Conservation (phyloP, 2,329 filamentous ascomycete genomes). For the Xylaria sp. region DNA sequence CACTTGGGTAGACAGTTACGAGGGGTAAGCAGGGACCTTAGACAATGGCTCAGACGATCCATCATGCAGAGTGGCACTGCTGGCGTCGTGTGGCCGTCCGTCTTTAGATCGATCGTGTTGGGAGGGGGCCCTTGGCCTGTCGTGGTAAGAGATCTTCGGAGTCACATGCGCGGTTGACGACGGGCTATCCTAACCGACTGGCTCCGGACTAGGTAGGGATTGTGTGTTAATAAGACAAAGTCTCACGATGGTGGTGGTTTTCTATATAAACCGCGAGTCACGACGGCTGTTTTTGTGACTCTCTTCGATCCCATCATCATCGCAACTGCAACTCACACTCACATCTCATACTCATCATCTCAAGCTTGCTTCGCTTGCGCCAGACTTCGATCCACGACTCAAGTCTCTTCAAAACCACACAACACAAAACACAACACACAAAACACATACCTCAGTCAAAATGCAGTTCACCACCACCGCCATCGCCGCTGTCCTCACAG, state of each 20-base stretch:
- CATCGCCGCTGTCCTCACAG: conserved; percentile 8
- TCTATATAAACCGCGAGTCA: conserved; percentile 12
- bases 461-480: conserved; percentile 35
- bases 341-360: too few relatives aligned
- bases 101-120: too few relatives aligned
- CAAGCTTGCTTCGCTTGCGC: background rate
- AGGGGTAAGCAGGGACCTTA: conserved; percentile 12
- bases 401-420: background rate
- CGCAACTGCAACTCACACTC: background rate
- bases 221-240: background rate
- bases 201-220: too few relatives aligned
- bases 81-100: background rate
- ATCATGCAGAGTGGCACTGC: conserved; percentile 9
- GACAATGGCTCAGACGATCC: background rate
- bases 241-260: background rate
- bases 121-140: background rate
- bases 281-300: background rate
- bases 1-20: conserved; percentile 14
- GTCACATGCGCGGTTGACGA: too few relatives aligned
- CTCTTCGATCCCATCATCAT: conserved; percentile 13
- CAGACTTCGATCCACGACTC: background rate
- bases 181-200: too few relatives aligned
- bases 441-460: conserved; percentile 11
- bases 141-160: background rate
- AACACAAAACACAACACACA: background rate